Percentiles rank a stretch among this genome's conserved stretches.
Conservation (phyloP, 345 rosid genomes). For the Arabis alpina region DNA sequence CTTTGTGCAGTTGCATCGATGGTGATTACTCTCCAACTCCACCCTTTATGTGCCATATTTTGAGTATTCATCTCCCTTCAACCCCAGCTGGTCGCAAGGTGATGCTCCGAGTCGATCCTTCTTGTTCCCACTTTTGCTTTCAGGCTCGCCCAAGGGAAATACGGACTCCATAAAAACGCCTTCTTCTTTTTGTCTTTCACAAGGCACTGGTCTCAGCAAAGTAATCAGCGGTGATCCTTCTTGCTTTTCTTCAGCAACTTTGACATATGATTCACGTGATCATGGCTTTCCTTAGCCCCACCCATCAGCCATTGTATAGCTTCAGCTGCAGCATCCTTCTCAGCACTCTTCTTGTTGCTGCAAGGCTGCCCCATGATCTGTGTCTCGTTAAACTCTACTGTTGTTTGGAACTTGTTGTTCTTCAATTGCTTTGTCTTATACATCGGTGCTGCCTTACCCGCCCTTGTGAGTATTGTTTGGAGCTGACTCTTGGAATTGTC, state of each 20-base stretch:
- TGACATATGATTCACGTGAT: constrained; percentile 65
- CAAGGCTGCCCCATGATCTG: constrained; percentile 82
- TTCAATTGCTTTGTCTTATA: constrained; percentile 80
- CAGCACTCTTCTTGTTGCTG: constrained; percentile 87
- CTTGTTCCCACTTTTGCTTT: constrained; percentile 7
- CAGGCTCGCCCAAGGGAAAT: constrained; percentile 8
- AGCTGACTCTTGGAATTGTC: constrained; percentile 91
- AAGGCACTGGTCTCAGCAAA: constrained; percentile 26
- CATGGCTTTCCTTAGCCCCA: constrained; percentile 54
- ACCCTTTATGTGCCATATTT: constrained; percentile 13
- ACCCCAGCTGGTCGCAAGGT: not conserved
- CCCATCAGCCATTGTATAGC: constrained; percentile 84
- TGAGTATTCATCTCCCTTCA: not conserved
- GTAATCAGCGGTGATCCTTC: constrained; percentile 54
- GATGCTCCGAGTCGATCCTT: constrained; percentile 7
- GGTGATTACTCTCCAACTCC: constrained; percentile 14
- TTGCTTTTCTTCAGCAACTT: constrained; percentile 77
- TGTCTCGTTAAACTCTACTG: constrained; percentile 78
- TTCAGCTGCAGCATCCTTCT: constrained; percentile 96
- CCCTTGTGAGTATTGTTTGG: constrained; percentile 83
- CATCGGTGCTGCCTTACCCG: constrained; percentile 68
- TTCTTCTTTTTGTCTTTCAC: constrained; percentile 1
- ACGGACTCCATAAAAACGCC: not conserved
- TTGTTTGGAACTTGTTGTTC: constrained; percentile 67
- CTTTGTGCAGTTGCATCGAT: not conserved